Evolutionary conservation across 1,139 yeast genomes (phyloP).

Genomic region (Arxiozyma slooffiae): DNA sequence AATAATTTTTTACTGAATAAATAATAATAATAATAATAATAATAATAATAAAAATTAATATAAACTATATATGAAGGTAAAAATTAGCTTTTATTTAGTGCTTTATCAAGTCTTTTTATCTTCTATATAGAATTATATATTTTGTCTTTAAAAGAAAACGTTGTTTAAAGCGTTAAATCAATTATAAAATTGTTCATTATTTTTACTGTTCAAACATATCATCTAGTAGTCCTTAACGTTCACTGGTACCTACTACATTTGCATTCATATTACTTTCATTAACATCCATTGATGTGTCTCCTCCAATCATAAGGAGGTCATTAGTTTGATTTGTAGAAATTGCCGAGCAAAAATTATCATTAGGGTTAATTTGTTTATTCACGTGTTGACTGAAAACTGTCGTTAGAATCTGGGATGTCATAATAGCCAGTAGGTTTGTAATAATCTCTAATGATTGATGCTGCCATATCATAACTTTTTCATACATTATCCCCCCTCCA

Average conservation of each 20-base stretch:
- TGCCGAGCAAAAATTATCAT: background rate
- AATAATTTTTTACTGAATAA: too few species aligned
- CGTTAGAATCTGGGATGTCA: background rate
- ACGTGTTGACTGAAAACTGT: background rate
- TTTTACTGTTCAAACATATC: conserved; percentile 22
- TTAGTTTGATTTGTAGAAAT: background rate
- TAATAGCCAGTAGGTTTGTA: background rate
- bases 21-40: too few species aligned
- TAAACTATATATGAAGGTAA: background rate
- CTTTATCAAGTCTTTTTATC: background rate
- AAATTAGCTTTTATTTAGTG: too few species aligned
- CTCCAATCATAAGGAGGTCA: background rate
- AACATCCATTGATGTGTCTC: background rate
- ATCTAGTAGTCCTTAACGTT: conserved; percentile 9
- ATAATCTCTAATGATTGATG: conserved; percentile 3
- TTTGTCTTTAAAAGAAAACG: conserved; percentile 23
- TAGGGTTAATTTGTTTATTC: background rate
- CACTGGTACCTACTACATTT: conserved; percentile 2
- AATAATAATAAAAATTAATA: too few species aligned
- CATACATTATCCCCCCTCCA: conserved; percentile 7
- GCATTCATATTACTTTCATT: background rate
- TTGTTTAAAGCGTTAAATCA: conserved; percentile 29
- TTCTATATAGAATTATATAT: background rate
- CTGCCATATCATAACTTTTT: conserved; percentile 12
- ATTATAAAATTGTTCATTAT: conserved; percentile 25